Evolutionary conservation across 345 rosid species (phyloP), one percentile per base, ranked within the genome.

Genomic region (Citrus inodora): DNA sequence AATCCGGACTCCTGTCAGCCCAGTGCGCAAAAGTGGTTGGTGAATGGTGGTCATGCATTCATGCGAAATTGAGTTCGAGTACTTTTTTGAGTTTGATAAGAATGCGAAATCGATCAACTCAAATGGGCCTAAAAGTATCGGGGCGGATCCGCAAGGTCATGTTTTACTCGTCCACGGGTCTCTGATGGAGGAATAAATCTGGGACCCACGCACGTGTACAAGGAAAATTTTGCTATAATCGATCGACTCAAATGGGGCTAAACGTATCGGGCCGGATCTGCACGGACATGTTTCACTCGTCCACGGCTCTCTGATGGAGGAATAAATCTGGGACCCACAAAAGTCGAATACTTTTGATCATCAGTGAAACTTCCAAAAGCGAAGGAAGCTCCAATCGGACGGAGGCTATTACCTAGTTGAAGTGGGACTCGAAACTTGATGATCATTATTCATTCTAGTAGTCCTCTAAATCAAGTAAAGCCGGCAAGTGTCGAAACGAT

Each of bases 401-500:
- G 83, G 83, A n/a, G 27, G 28, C 0, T 4, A 1, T 27, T 51
- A 8, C 22, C 56, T 72, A 19, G 10, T 2, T 0, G 9, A n/a
- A 3, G 9, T 61, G 76, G 77, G 24, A 33, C 80, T 78, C 79
- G 28, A 24, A 11, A 46, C 51, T 46, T 3, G 17, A 46, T 46
- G 17, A 11, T 42, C 48, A 66, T 8, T 4, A 24, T 11, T 51
- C 19, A 32, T 32, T 32, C 33, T 32, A 32, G 33, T 59, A 37
- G 40, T 78, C 72, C 66, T 55, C 69, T 55, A 55, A 4, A 30
- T 32, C 0, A 21, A 25, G 5, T 14, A 32, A 64, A 59, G 32
- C 35, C 33, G 66, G 85, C 88, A 84, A 53, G 86, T 82, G 83
- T 78, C 79, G 17, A 42, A 25, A 38, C 28, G 3, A 4, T 24